phyloP scores from a whole-genome alignment of 2,329 filamentous ascomycete genomes.

The Talaromyces sp. region DNA sequence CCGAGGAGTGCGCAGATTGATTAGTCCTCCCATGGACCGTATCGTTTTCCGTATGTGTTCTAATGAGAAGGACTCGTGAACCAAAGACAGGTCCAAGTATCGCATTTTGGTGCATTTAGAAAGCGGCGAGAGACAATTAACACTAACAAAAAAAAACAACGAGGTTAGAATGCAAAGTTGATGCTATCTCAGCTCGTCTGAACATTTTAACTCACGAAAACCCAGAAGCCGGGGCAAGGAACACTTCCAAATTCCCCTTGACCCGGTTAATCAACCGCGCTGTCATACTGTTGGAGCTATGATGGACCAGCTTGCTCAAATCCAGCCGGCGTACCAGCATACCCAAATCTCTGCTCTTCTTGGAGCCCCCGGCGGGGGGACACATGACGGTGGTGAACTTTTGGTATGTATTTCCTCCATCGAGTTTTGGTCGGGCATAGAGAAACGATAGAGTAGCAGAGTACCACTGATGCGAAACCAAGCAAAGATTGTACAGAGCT shows the following conservation, averaged over 20 bases:
- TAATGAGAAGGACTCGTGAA: conserved; percentile 48
- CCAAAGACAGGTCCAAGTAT: conserved; percentile 49
- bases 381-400: conserved; percentile 52
- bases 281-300: conserved; percentile 54
- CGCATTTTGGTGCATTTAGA: conserved; percentile 50
- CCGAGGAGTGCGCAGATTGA: conserved; percentile 41
- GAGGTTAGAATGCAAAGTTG: not conserved
- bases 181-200: not conserved
- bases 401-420: conserved; percentile 46
- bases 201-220: conserved; percentile 44
- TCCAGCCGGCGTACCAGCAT: conserved; percentile 50
- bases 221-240: conserved; percentile 53
- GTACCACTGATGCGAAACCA: conserved; percentile 55
- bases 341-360: conserved; percentile 42
- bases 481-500: conserved; percentile 48
- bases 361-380: conserved; percentile 42
- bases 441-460: conserved; percentile 46
- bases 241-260: conserved; percentile 48
- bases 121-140: conserved; percentile 53
- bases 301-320: conserved; percentile 53
- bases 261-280: conserved; percentile 52
- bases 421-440: conserved; percentile 49
- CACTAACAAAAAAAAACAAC: conserved; percentile 17
- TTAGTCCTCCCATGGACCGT: conserved; percentile 41
- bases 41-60: conserved; percentile 47